These are phyloP conservation scores for Pyrenophora tritici-repentis DNA, from an alignment of 2,329 filamentous ascomycete species.

Conservation along the genomic window DNA sequence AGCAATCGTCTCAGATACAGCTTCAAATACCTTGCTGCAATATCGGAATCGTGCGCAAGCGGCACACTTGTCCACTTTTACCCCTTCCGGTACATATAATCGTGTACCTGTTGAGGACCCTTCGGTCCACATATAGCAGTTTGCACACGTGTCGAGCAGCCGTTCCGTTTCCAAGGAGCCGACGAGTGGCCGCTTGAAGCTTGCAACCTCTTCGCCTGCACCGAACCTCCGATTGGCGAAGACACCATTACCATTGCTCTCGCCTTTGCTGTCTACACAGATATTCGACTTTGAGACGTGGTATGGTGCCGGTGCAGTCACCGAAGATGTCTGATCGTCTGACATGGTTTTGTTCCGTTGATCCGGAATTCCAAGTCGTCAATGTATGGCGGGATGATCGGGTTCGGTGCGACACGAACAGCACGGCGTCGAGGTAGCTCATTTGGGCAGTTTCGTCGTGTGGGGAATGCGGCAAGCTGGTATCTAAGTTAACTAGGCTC, in stretches of 20 bases:
- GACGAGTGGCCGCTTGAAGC: constrained; percentile 58
- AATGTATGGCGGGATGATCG: not conserved
- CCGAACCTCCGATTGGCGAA: constrained; percentile 58
- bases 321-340: not conserved
- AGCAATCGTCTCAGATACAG: not conserved
- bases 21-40: constrained; percentile 59
- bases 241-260: constrained; percentile 56
- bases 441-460: not conserved
- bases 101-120: constrained; percentile 38
- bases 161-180: constrained; percentile 59
- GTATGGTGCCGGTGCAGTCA: constrained; percentile 14
- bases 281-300: constrained; percentile 30
- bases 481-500: not conserved
- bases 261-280: constrained; percentile 26
- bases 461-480: constrained; percentile 7
- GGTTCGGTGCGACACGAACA: not conserved
- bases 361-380: not conserved
- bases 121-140: constrained; percentile 57
- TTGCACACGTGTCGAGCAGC: constrained; percentile 61
- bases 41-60: constrained; percentile 64
- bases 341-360: not conserved
- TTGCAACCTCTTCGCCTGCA: constrained; percentile 56
- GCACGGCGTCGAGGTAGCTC: constrained; percentile 5
- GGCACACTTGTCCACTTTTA: constrained; percentile 58
- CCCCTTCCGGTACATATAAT: constrained; percentile 39